These are phyloP conservation scores for Dinochytrium kinnereticum DNA, from an alignment of 371 early-diverging fungal species.

Conservation along the genomic window DNA sequence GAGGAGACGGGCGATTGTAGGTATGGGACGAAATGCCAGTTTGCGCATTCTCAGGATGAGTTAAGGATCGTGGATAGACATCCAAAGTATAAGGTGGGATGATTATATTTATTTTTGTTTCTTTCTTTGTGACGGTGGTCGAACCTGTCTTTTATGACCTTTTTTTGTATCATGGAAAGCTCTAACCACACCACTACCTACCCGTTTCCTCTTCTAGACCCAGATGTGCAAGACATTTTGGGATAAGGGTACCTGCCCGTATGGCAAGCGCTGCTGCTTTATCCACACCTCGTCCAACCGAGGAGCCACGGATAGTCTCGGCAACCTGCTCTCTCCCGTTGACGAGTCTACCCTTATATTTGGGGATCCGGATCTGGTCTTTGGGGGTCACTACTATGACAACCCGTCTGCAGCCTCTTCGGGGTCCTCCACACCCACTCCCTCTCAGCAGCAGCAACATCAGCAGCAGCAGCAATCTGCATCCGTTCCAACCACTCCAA, in stretches of 20 bases:
- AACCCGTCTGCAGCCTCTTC: not conserved
- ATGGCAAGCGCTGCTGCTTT: conserved; percentile 77
- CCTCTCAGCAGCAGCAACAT: not conserved
- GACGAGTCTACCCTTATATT: not conserved
- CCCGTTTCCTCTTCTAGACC: conserved; percentile 29
- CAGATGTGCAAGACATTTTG: conserved; percentile 73
- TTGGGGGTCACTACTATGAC: not conserved
- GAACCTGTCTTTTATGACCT: too few relatives aligned
- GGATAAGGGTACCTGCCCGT: conserved; percentile 70
- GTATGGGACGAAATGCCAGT: conserved; percentile 94
- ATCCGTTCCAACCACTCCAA: not conserved
- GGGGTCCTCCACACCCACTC: not conserved
- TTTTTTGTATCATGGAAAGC: too few relatives aligned
- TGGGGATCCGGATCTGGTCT: conserved; percentile 2
- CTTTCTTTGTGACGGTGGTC: not conserved
- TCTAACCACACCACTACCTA: too few relatives aligned
- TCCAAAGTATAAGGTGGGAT: conserved; percentile 82
- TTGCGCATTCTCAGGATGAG: conserved; percentile 88
- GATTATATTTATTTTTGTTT: too few relatives aligned
- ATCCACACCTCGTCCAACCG: conserved; percentile 53
- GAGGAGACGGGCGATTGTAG: conserved; percentile 89
- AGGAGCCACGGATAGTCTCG: not conserved
- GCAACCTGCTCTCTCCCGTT: not conserved
- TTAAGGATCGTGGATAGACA: conserved; percentile 84
- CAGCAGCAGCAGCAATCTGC: not conserved